These are phyloP conservation scores for Solanum chacoense DNA, from an alignment of 305 asterid species.

Conservation along the genomic window DNA sequence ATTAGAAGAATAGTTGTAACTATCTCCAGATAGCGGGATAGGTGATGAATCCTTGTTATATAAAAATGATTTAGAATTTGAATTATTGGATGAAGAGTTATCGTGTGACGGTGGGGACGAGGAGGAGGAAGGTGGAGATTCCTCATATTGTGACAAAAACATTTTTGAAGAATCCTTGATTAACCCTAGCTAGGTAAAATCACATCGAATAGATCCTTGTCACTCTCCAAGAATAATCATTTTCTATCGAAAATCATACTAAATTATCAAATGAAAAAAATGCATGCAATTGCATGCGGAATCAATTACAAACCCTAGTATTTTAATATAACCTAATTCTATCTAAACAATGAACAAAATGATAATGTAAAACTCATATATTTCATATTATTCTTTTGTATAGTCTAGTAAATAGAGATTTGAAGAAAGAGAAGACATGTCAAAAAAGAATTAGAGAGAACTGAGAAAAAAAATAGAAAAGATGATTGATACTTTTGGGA, in stretches of 20 bases:
- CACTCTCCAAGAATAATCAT: slow-evolving; percentile 38
- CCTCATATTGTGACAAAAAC: slow-evolving; percentile 18
- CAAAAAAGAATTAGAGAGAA: background rate
- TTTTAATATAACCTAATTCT: background rate
- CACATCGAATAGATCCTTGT: slow-evolving; percentile 24
- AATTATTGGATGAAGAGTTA: slow-evolving; percentile 5
- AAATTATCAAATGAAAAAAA: background rate
- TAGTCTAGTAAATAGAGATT: background rate
- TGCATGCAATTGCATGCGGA: background rate
- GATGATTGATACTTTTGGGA: slow-evolving; percentile 42
- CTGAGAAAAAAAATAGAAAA: background rate
- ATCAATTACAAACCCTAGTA: background rate
- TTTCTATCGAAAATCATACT: slow-evolving; percentile 21
- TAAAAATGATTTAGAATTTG: background rate
- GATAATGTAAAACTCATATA: background rate
- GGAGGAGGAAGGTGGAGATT: slow-evolving; percentile 3
- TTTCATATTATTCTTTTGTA: background rate
- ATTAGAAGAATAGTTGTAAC: background rate
- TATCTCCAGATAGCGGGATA: background rate
- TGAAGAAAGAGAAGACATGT: background rate
- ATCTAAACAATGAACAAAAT: background rate
- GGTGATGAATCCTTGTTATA: background rate
- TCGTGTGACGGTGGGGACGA: background rate
- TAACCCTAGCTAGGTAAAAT: background rate
- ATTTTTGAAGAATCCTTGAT: slow-evolving; percentile 13